Conservation (phyloP, 2,329 filamentous ascomycete genomes). For the Fusarium succisae region DNA sequence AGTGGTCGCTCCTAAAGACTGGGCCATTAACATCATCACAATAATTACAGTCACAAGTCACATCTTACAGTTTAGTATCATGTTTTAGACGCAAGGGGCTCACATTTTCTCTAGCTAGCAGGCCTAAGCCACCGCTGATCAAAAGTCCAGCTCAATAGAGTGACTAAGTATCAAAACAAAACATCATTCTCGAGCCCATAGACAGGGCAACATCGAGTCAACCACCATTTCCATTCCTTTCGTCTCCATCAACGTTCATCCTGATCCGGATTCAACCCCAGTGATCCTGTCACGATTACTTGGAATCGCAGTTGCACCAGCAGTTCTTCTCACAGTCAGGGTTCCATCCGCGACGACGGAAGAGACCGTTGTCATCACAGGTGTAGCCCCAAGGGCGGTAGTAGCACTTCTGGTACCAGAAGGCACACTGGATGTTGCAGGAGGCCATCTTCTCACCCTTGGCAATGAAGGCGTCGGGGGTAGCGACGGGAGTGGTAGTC, state of each 20-base stretch:
- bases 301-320: slow-evolving; percentile 13
- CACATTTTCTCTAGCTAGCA: not conserved
- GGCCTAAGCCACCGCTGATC: not conserved
- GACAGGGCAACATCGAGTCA: not conserved
- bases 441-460: not conserved
- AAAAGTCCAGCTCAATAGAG: not conserved
- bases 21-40: rapidly evolving
- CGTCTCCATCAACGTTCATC: not conserved
- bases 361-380: not conserved
- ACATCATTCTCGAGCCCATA: not conserved
- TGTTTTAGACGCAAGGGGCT: not conserved
- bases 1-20: not conserved
- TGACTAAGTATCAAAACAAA: not conserved
- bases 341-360: slow-evolving; percentile 1
- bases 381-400: slow-evolving; percentile 8
- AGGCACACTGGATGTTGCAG: not conserved
- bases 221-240: not conserved
- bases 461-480: not conserved
- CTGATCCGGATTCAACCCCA: no score
- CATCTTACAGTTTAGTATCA: not conserved
- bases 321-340: slow-evolving; percentile 9
- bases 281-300: not conserved
- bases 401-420: slow-evolving; percentile 11
- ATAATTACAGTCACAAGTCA: no score
- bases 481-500: not conserved